phyloP scores from a whole-genome alignment of 208 protist genomes.

The Sergeia podlipaevii region DNA sequence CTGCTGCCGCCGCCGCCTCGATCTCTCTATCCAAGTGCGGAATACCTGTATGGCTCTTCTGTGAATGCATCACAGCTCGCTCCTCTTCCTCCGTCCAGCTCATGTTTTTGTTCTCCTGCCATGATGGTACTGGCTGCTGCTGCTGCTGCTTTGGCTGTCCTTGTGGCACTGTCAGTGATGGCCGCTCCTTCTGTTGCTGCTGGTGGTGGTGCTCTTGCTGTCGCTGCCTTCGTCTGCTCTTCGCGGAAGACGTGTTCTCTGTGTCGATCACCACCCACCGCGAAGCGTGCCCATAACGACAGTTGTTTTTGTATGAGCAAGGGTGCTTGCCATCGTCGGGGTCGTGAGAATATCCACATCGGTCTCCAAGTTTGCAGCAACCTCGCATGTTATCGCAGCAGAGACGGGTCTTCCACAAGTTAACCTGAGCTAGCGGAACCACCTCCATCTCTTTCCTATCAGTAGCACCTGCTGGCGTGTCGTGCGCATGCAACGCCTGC shows the following conservation, averaged over 20 bases:
- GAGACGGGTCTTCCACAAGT: slow-evolving; percentile 56
- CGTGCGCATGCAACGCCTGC: neutral
- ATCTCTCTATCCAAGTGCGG: neutral
- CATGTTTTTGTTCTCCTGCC: neutral
- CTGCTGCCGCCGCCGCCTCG: neutral
- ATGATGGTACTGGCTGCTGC: neutral
- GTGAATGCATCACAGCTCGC: too few relatives aligned
- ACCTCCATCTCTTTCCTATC: neutral
- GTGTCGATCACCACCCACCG: slow-evolving; percentile 48
- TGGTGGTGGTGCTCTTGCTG: neutral
- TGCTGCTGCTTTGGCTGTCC: neutral
- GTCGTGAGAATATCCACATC: slow-evolving; percentile 72
- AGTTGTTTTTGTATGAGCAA: slow-evolving; percentile 62
- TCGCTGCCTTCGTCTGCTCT: neutral
- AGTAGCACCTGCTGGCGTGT: neutral
- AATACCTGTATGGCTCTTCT: neutral
- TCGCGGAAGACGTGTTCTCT: too few relatives aligned
- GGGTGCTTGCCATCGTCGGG: slow-evolving; percentile 51
- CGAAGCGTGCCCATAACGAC: slow-evolving; percentile 43
- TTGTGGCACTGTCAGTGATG: slow-evolving; percentile 3
- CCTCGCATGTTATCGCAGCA: slow-evolving; percentile 66
- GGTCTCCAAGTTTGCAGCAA: slow-evolving; percentile 23
- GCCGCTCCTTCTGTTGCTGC: neutral
- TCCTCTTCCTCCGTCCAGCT: neutral
- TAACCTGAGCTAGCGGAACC: slow-evolving; percentile 26